A percentile compares a stretch with the other conserved stretches of the same genome.
phyloP scores from a whole-genome alignment of 108 stramenopile species.

The Pseudonitzschia multiseries region DNA sequence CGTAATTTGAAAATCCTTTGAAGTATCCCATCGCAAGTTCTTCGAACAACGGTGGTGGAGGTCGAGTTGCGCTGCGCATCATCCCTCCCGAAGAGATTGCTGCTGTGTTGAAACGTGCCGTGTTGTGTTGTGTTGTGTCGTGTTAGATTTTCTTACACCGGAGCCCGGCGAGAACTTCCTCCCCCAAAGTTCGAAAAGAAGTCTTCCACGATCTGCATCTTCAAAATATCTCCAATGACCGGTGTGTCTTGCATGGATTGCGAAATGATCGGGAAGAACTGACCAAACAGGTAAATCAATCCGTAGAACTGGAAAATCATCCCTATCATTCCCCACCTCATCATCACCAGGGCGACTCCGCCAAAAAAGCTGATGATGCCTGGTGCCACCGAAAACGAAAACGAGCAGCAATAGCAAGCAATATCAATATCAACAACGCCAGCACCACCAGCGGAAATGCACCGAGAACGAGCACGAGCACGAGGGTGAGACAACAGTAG shows the following conservation, averaged over 20 bases:
- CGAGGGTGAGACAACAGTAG: neutral
- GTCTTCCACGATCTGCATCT: constrained; percentile 65
- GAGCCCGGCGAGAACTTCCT: constrained; percentile 43
- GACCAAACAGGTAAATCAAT: constrained; percentile 87
- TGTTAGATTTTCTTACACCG: too few species aligned
- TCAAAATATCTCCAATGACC: constrained; percentile 71
- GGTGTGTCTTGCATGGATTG: constrained; percentile 82
- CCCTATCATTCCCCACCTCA: constrained; percentile 83
- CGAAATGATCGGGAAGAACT: constrained; percentile 91
- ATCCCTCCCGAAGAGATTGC: too few species aligned
- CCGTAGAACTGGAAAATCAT: constrained; percentile 87
- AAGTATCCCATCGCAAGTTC: too few species aligned
- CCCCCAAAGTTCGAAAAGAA: constrained; percentile 79
- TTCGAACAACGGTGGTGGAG: too few species aligned
- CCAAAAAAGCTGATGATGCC: constrained; percentile 87
- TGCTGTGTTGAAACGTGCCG: too few species aligned
- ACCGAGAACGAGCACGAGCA: neutral
- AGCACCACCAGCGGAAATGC: too few species aligned
- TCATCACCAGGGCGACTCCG: constrained; percentile 76
- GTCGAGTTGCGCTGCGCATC: too few species aligned
- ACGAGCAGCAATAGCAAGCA: neutral
- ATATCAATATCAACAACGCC: too few species aligned
- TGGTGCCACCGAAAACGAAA: neutral
- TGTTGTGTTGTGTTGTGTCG: too few species aligned
- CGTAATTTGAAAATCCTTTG: too few species aligned